Evolutionary conservation across 345 rosid genomes (phyloP), one percentile per base, ranked within the genome.

Genomic region (Pseudoturritis turrita): DNA sequence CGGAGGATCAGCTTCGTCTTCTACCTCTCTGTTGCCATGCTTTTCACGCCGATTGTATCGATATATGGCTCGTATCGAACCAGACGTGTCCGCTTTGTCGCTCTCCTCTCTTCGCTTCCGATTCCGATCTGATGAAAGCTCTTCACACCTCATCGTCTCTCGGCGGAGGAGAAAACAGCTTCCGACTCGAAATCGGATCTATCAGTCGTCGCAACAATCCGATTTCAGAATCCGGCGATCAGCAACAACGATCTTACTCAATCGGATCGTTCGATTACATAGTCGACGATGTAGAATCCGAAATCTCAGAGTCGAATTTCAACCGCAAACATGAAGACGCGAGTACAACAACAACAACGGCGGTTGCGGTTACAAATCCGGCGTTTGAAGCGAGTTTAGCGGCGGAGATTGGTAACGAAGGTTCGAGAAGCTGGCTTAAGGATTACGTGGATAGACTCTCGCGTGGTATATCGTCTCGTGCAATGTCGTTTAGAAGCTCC

Each of bases 51-150:
- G 66, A 75, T 1, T 95, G 99, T 76, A 82, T 95, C 44, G 97
- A 89, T 74, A 81, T 85, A 1, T 95, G 99, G 97, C 85, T 91
- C 2, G 58, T 43, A 2, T 77, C 91, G 2, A 88, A 88, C 62
- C 93, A 83, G 12, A 87, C 96, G 0, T 95, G 99, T 78, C 99
- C 99, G 14, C 88, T 95, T 23, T 95, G 97, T 45, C 97, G 97
- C 5, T 91, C 96, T 29, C 72, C 90, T 5, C 77, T 89, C 59
- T 79, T 77, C 52, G 85, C 84, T n/a, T 78, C 96, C 7, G 93
- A 89, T 0, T 76, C 96, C 3, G 91, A 89, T 71, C 41, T 88
- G 36, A 69, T 80, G 37, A 89, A 84, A 73, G 39, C 89, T 6
- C 59, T 86, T 13, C 21, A 28, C 29, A 63, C 41, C 28, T 61